These are phyloP conservation scores for Geoglossum glabrum DNA, from an alignment of 495 filamentous ascomycete genomes.

Conservation along the genomic window DNA sequence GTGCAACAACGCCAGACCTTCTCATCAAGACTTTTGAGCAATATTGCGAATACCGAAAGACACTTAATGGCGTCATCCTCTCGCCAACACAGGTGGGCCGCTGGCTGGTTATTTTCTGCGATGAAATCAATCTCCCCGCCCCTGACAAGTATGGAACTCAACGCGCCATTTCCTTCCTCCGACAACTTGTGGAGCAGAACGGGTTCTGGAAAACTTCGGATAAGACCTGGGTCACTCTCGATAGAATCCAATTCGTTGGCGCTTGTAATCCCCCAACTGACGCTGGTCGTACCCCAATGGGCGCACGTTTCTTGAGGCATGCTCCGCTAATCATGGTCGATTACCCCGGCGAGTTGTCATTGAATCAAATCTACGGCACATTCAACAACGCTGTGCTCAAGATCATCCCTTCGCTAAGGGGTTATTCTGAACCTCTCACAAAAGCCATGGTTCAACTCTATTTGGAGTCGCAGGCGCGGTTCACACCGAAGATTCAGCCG, in stretches of 20 bases:
- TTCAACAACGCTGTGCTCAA: conserved; percentile 95
- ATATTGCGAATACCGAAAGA: conserved; percentile 98
- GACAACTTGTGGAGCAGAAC: conserved; percentile 94
- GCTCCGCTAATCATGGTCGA: conserved; percentile 97
- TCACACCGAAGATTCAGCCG: conserved; percentile 88
- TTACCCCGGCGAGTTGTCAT: conserved; percentile 85
- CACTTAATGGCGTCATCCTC: conserved; percentile 83
- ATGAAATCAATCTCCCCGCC: conserved; percentile 97
- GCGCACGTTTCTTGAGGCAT: conserved; percentile 79
- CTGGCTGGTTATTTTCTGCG: conserved; percentile 97
- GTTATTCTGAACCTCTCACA: conserved; percentile 82
- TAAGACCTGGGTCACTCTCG: conserved; percentile 93
- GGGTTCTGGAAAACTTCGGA: conserved; percentile 96
- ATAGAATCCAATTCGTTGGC: conserved; percentile 96
- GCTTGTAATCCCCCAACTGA: conserved; percentile 99
- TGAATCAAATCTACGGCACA: conserved; percentile 93
- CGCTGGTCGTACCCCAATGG: conserved; percentile 87
- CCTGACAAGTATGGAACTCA: conserved; percentile 97
- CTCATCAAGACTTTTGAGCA: conserved; percentile 98
- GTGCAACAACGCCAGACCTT: conserved; percentile 90
- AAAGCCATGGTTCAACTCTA: conserved; percentile 98
- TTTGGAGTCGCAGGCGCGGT: conserved; percentile 75
- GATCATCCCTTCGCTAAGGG: conserved; percentile 84
- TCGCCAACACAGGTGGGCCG: conserved; percentile 91
- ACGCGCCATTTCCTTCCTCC: conserved; percentile 86